These are phyloP conservation scores for Populus alba DNA, from an alignment of 345 rosid species.

Conservation along the genomic window DNA sequence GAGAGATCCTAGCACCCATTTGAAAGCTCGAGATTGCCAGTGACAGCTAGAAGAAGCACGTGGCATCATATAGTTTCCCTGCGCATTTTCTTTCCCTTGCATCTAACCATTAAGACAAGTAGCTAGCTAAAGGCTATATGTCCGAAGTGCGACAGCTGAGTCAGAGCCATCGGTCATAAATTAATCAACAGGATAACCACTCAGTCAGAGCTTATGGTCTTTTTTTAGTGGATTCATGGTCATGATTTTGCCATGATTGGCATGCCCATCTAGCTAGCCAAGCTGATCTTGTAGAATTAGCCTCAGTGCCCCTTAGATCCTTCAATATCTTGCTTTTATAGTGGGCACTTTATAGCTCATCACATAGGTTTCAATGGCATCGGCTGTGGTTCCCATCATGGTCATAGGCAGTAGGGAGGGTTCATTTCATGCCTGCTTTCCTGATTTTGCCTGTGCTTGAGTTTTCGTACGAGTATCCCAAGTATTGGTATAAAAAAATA, in stretches of 20 bases:
- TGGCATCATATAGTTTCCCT: slow-evolving; percentile 21
- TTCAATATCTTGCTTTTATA: not conserved
- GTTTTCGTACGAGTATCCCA: not conserved
- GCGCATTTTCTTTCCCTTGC: not conserved
- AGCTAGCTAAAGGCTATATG: not conserved
- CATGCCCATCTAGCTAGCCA: not conserved
- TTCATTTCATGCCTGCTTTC: not conserved
- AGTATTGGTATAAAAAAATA: not conserved
- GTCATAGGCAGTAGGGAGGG: not conserved
- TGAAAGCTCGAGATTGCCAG: slow-evolving; percentile 35
- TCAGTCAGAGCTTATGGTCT: not conserved
- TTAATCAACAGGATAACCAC: not conserved
- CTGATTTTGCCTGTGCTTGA: not conserved
- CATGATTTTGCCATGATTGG: not conserved
- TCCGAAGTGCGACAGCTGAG: not conserved
- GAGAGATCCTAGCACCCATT: slow-evolving; percentile 43
- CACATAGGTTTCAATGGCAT: not conserved
- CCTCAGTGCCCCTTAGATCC: not conserved
- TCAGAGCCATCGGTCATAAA: not conserved
- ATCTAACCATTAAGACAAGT: not conserved
- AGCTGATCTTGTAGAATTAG: not conserved
- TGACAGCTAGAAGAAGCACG: slow-evolving; percentile 36
- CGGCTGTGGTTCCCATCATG: not conserved
- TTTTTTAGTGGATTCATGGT: not conserved
- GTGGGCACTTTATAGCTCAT: not conserved